Conservation (phyloP, 1,284 basidiomycete species). For the Moniliella sp. region DNA sequence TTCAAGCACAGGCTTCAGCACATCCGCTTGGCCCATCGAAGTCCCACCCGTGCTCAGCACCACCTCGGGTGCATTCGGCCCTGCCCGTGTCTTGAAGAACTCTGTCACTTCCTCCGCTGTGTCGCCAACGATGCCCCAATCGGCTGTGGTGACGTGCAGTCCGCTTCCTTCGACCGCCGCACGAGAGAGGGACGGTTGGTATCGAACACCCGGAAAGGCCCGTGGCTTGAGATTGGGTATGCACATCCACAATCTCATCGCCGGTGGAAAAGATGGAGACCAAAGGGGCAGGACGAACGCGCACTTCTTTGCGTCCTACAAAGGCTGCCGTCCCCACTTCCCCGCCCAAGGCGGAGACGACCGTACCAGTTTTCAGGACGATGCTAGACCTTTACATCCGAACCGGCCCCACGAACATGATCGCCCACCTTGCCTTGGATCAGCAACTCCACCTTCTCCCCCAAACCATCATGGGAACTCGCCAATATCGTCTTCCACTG, state of each 20-base stretch:
- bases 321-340: constrained; percentile 67
- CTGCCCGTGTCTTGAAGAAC: no score
- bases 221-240: background rate
- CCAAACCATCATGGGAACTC: no score
- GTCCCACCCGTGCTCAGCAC: constrained; percentile 67
- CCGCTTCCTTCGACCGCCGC: constrained; percentile 51
- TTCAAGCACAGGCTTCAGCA: constrained; percentile 64
- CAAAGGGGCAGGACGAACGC: constrained; percentile 46
- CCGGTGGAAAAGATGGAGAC: constrained; percentile 65
- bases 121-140: constrained; percentile 59
- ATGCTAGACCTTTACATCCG: constrained; percentile 48
- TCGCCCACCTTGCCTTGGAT: no score
- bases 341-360: constrained; percentile 49
- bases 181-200: constrained; percentile 59
- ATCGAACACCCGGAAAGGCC: constrained; percentile 37
- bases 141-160: constrained; percentile 55
- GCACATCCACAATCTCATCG: constrained; percentile 49
- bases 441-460: no score
- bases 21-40: constrained; percentile 66
- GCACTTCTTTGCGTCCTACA: constrained; percentile 50
- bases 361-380: constrained; percentile 46
- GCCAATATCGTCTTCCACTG: constrained; percentile 90
- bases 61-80: constrained; percentile 50
- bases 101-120: no score
- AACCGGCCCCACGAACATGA: constrained; percentile 52